Percentiles rank a stretch among this genome's conserved stretches.
Evolutionary conservation across 1,284 basidiomycete genomes (phyloP).

Genomic region (Ganoderma lingzhi): DNA sequence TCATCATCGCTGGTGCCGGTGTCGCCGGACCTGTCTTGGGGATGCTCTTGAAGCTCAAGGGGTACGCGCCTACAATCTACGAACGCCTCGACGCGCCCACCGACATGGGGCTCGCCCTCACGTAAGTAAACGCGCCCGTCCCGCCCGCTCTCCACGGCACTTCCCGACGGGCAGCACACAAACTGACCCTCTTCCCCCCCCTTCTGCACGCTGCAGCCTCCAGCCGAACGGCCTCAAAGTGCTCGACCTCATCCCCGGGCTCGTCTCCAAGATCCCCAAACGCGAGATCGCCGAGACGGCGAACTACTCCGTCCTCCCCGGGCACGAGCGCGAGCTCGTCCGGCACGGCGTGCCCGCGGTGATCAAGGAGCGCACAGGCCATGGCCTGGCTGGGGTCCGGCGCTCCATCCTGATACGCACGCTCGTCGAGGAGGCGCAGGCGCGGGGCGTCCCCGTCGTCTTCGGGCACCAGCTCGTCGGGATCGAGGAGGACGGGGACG

Average conservation of each 20-base stretch:
- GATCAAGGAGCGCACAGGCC: constrained; percentile 35
- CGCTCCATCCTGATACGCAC: constrained; percentile 44
- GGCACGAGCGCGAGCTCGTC: constrained; percentile 44
- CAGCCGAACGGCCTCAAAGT: constrained; percentile 52
- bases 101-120: constrained; percentile 47
- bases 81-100: constrained; percentile 44
- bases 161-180: too few relatives aligned
- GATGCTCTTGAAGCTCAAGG: constrained; percentile 50
- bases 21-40: constrained; percentile 56
- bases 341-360: constrained; percentile 33
- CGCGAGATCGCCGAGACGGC: constrained; percentile 37
- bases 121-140: constrained; percentile 40
- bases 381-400: constrained; percentile 41
- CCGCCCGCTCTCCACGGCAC: too few relatives aligned
- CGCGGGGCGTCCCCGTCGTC: constrained; percentile 47
- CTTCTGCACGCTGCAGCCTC: constrained; percentile 39
- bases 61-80: constrained; percentile 52
- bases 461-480: constrained; percentile 47
- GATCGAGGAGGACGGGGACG: constrained; percentile 42
- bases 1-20: constrained; percentile 53
- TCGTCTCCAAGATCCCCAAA: constrained; percentile 45
- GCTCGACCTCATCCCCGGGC: constrained; percentile 48
- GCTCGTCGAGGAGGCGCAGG: constrained; percentile 44
- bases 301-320: constrained; percentile 43
- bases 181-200: too few relatives aligned